phyloP scores from a whole-genome alignment of 805 yeast genomes.

The Candida peoriensis region DNA sequence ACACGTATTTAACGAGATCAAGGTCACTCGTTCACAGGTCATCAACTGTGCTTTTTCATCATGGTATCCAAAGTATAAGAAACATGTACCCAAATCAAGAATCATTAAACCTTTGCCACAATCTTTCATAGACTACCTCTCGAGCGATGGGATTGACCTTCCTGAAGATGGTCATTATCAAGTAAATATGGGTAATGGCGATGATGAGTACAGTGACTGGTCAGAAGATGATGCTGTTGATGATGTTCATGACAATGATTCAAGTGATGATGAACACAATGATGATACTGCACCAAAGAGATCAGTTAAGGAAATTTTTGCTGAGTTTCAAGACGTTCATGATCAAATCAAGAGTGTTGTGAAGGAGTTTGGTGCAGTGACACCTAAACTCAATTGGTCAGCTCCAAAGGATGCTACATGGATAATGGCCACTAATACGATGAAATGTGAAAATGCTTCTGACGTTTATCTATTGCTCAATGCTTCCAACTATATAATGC shows the following conservation, averaged over 20 bases:
- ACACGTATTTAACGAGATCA: constrained; percentile 20
- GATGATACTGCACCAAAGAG: constrained; percentile 8
- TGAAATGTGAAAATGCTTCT: constrained; percentile 62
- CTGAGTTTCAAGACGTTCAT: constrained; percentile 58
- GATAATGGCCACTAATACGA: constrained; percentile 76
- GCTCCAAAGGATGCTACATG: constrained; percentile 93
- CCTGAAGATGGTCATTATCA: constrained; percentile 42
- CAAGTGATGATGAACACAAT: constrained; percentile 13
- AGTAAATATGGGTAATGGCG: constrained; percentile 37
- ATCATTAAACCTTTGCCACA: constrained; percentile 55
- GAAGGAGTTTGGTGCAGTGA: constrained; percentile 49
- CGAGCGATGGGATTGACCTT: constrained; percentile 62
- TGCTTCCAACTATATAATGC: constrained; percentile 82
- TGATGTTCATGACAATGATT: constrained; percentile 17
- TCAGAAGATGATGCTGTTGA: constrained; percentile 40
- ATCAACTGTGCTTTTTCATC: constrained; percentile 48
- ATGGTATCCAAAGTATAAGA: constrained; percentile 54
- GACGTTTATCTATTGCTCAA: constrained; percentile 81
- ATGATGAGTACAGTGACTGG: constrained; percentile 75
- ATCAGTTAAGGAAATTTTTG: constrained; percentile 22
- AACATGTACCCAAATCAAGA: constrained; percentile 43
- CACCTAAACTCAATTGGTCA: constrained; percentile 96
- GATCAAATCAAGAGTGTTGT: constrained; percentile 42
- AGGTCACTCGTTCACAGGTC: constrained; percentile 36
- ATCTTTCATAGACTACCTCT: constrained; percentile 53